Base-by-base conservation (phyloP, 108 stramenopile genomes). In the Skeletonema menzelii region DNA sequence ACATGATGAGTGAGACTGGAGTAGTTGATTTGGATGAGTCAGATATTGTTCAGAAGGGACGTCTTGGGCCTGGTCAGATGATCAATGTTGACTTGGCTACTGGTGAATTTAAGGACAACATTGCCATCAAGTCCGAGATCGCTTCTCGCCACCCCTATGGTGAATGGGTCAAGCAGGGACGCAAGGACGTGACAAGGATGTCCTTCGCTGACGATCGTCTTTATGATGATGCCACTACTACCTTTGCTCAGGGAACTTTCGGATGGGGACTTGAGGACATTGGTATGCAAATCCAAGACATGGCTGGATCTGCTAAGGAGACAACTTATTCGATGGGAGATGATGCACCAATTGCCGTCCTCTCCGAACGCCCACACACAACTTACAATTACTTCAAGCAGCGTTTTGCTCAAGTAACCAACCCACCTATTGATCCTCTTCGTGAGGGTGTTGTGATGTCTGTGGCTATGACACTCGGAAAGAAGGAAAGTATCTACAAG, bases 351-450 rank as follows among this genome's bases (percentile, higher is more conserved):
- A 82, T 98, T 22, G 90, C 98, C 6, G 91, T 84, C 6, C 82
- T 99, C 59, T 95, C 94, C 12, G 86, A 93, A 60, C 85, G 91
- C 27, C 91, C 97, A 37, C 97, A 99, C 65, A 78, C 82, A 27
- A 74, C 92, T 31, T 97, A 92, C 87, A 96, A 97, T 82, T 99
- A 99, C 81, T 98, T 99, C 85, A 98, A 99, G 83, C 98, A 99
- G 84, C 90, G 92, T 31, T 93, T 93, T 62, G 98, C 98, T 27
- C 93, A 98, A 83, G 98, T 99, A 22, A 99, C 98, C 44, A 99
- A 99, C 68, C 98, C 98, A 63, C 97, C 98, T 27, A 99, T 99
- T 70, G 98, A 99, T 71, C 97, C 98, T 10, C 85, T 99, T 15
- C 85, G 97, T 27, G 98, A 99, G 83, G 96, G 96, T 62, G 86